phyloP scores from a whole-genome alignment of 2,329 filamentous ascomycete species.

The Magnaporthiopsis poae region DNA sequence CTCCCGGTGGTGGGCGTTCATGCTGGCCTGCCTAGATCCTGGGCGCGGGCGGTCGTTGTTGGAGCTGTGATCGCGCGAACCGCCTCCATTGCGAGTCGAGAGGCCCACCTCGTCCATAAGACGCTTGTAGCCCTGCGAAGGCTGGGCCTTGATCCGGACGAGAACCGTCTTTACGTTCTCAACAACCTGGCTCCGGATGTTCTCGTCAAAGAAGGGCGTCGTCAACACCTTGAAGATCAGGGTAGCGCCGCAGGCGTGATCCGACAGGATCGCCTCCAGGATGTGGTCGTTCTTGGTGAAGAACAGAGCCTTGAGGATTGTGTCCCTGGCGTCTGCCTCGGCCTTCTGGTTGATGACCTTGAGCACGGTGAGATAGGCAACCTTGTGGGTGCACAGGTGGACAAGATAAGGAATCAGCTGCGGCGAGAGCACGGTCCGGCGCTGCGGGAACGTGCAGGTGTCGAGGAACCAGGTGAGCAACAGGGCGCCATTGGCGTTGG shows the following conservation, averaged over 20 bases:
- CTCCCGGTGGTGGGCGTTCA: slow-evolving; percentile 32
- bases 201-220: slow-evolving; percentile 93
- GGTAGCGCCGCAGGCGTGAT: slow-evolving; percentile 85
- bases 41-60: slow-evolving; percentile 46
- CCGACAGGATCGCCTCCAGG: slow-evolving; percentile 79
- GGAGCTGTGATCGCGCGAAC: slow-evolving; percentile 35
- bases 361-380: slow-evolving; percentile 89
- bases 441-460: slow-evolving; percentile 88
- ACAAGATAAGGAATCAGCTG: slow-evolving; percentile 86
- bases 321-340: slow-evolving; percentile 83
- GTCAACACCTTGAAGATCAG: slow-evolving; percentile 98
- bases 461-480: slow-evolving; percentile 96
- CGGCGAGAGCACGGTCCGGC: slow-evolving; percentile 83
- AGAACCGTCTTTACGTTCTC: slow-evolving; percentile 88
- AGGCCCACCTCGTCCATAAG: slow-evolving; percentile 97
- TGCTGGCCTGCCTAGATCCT: slow-evolving; percentile 43
- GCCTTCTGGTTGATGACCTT: slow-evolving; percentile 98
- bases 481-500: slow-evolving; percentile 88
- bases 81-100: slow-evolving; percentile 50
- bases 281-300: slow-evolving; percentile 79
- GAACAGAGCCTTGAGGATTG: slow-evolving; percentile 81
- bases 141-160: slow-evolving; percentile 80
- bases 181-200: slow-evolving; percentile 74
- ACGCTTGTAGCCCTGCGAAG: slow-evolving; percentile 92
- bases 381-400: slow-evolving; percentile 95